phyloP scores from a whole-genome alignment of 306 rosid genomes.

The Datisca glomerata region DNA sequence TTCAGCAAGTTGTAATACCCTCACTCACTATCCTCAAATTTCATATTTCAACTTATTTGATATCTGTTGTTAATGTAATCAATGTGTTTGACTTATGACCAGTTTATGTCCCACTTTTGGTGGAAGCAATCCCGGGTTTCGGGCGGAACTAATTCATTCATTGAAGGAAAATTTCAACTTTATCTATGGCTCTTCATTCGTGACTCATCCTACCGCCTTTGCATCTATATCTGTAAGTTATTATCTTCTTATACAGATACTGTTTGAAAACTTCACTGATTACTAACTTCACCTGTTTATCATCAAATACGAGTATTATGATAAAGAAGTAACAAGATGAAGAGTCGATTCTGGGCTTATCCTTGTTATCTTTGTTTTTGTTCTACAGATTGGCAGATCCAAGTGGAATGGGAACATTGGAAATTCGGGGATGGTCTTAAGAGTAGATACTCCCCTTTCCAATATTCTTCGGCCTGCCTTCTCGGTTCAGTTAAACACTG shows the following conservation, averaged over 20 bases:
- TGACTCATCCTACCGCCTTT: slow-evolving; percentile 69
- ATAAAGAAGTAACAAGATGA: background rate
- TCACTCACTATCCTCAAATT: too few relatives aligned
- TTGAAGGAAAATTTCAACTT: slow-evolving; percentile 65
- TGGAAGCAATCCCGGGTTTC: slow-evolving; percentile 92
- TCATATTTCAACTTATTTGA: slow-evolving; percentile 4
- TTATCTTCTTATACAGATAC: background rate
- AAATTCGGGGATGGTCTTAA: slow-evolving; percentile 55
- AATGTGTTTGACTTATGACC: slow-evolving; percentile 11
- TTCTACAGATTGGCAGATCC: slow-evolving; percentile 79
- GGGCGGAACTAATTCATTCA: slow-evolving; percentile 78
- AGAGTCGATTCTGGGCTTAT: background rate
- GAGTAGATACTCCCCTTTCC: slow-evolving; percentile 65
- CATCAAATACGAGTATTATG: background rate
- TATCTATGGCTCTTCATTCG: slow-evolving; percentile 67
- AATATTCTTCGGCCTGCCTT: slow-evolving; percentile 51
- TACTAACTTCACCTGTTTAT: background rate
- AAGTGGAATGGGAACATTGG: slow-evolving; percentile 98
- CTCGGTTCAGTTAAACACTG: slow-evolving; percentile 67
- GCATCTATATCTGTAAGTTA: slow-evolving; percentile 86
- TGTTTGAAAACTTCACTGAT: too few relatives aligned
- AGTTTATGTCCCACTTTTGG: slow-evolving; percentile 88
- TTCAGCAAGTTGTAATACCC: too few relatives aligned
- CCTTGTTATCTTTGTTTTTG: background rate
- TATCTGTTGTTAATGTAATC: slow-evolving; percentile 8